Evolutionary conservation across 176 grass and related monocot species (phyloP).

Genomic region (Puccinellia tenuiflora): DNA sequence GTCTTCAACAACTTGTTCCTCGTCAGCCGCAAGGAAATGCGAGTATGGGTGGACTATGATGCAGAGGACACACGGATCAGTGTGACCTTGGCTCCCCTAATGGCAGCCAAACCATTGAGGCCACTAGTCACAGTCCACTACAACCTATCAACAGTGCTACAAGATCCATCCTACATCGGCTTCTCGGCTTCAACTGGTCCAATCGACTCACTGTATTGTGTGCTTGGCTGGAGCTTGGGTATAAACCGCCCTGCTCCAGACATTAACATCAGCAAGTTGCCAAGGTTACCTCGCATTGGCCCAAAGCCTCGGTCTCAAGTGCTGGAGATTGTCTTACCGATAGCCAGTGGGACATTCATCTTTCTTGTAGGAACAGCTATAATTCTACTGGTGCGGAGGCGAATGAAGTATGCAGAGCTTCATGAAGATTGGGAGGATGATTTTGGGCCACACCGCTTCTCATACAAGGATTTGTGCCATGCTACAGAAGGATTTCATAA

Average conservation of each 20-base stretch:
- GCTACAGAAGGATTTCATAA: conserved; percentile 12
- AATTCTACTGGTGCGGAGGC: not conserved
- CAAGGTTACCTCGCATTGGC: not conserved
- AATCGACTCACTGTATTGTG: conserved; percentile 13
- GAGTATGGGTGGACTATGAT: conserved; percentile 26
- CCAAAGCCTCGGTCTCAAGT: conserved; percentile 1
- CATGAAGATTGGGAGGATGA: conserved; percentile 16
- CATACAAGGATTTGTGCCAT: conserved; percentile 8
- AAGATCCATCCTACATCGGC: not conserved
- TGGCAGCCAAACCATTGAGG: not conserved
- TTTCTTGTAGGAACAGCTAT: not conserved
- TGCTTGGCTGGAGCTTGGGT: conserved; percentile 52
- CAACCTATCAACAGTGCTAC: conserved; percentile 9
- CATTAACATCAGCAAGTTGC: not conserved
- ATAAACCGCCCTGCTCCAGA: conserved; percentile 13
- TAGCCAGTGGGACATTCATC: conserved; percentile 1
- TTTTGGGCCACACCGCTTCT: conserved; percentile 2
- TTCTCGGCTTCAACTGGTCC: conserved; percentile 4
- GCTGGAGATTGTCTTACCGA: not conserved
- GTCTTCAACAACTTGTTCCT: not conserved
- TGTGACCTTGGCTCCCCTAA: conserved; percentile 3
- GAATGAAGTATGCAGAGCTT: not conserved
- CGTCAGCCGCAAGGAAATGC: not conserved
- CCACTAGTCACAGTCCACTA: not conserved
- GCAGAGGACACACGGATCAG: not conserved